Percentiles rank a stretch among this genome's conserved stretches.
phyloP scores from a whole-genome alignment of 106 monocot genomes.

The Apostasia shenzhenica region DNA sequence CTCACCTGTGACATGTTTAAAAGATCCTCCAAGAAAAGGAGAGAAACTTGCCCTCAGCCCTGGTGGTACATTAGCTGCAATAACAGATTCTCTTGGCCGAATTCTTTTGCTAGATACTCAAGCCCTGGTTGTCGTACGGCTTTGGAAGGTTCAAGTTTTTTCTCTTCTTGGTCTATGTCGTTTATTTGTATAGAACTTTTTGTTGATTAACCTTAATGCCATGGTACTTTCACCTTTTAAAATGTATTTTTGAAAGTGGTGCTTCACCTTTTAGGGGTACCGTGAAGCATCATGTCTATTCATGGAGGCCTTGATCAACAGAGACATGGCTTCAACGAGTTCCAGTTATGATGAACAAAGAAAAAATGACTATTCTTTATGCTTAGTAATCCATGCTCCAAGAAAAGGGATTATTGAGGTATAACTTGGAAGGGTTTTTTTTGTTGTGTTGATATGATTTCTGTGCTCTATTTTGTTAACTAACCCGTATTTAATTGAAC shows the following conservation, averaged over 20 bases:
- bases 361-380: conserved; percentile 83
- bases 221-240: not conserved
- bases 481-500: no score
- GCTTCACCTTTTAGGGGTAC: conserved; percentile 59
- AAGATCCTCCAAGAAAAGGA: conserved; percentile 91
- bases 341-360: conserved; percentile 29
- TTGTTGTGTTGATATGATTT: no score
- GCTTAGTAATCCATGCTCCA: conserved; percentile 93
- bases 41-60: conserved; percentile 84
- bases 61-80: conserved; percentile 87
- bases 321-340: conserved; percentile 58
- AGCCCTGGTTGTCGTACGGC: conserved; percentile 87
- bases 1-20: conserved; percentile 84
- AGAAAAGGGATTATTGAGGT: conserved; percentile 95
- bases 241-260: not conserved
- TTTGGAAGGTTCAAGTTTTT: conserved; percentile 77
- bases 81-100: conserved; percentile 94
- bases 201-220: no score
- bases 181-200: no score
- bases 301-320: conserved; percentile 65
- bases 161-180: not conserved
- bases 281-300: conserved; percentile 95
- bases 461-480: no score
- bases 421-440: not conserved
- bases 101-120: conserved; percentile 86